Evolutionary conservation across 2,329 filamentous ascomycete species (phyloP), one percentile per base, ranked within the genome.

Genomic region (Elsinoe ampelina): DNA sequence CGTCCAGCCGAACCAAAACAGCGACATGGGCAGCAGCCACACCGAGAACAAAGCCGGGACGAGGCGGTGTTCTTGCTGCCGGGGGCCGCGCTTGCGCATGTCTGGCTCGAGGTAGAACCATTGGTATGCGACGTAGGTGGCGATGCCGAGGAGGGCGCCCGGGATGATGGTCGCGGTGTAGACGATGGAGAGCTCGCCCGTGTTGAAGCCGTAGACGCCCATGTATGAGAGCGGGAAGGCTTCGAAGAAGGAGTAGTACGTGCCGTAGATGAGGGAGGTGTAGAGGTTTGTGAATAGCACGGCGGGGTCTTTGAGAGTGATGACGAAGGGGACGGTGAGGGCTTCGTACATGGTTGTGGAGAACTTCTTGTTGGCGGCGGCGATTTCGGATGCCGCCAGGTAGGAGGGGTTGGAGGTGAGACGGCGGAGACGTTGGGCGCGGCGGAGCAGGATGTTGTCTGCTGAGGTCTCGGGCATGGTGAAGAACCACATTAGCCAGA

Each of bases 391-490:
- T 65, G 85, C 80, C 0, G 80, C 78, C 68, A 78, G 77, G 67
- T 86, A 79, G 17, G 70, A 68, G 3, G 68, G 59, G 61, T 79
- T 76, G n/a, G 80, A 81, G 0, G 81, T 84, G 39, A 80, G 69
- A 64, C 77, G 80, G 56, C 84, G 77, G 4, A 87, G 75, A n/a
- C 83, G 79, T 50, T 71, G 66, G 2, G 83, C 81, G 8, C 84
- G 81, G 20, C 77, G 79, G 47, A 82, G 74, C 2, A 86, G 76
- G 63, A 87, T 82, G 59, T 76, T 84, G 10, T 75, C 70, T 0
- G 76, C 68, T 55, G 73, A 79, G 0, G 84, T 87, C 71, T 87
- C 84, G 0, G 84, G 84, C 22, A 87, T 76, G 60, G 81, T 74
- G 61, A 83, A 64, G 12, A 65, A 77, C 77, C 86, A 80, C 54